Evolutionary conservation across 202 grass and related monocot species (phyloP).

Genomic region (Miscanthus sacchariflorus): DNA sequence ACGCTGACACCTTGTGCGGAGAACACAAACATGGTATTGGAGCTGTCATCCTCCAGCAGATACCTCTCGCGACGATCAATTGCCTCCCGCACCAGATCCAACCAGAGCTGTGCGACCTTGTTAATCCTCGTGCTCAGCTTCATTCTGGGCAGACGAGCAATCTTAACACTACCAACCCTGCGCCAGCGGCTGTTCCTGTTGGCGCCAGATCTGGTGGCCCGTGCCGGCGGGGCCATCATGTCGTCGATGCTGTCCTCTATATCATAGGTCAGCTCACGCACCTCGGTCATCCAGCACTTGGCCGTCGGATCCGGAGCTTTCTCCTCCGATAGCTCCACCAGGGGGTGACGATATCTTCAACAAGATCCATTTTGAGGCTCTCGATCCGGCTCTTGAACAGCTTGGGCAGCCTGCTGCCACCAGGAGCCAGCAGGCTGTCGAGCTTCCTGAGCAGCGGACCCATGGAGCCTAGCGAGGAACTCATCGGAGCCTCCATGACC

Average conservation of each 20-base stretch:
- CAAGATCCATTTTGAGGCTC: not conserved
- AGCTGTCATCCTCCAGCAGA: not conserved
- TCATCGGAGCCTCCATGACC: not conserved
- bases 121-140: not conserved
- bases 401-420: not conserved
- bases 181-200: not conserved
- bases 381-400: not conserved
- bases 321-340: not conserved
- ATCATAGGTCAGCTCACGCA: not conserved
- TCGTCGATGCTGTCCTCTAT: not conserved
- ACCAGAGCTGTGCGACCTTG: not conserved
- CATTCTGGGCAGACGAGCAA: not conserved
- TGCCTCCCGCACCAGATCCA: not conserved
- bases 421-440: not conserved
- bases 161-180: not conserved
- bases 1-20: not conserved
- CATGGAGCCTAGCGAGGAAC: not conserved
- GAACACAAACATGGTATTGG: not conserved
- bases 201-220: not conserved
- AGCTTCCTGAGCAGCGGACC: not conserved
- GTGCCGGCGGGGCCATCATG: not conserved
- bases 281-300: not conserved
- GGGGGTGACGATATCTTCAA: not conserved
- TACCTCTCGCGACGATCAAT: not conserved
- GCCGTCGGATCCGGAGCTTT: not conserved